Evolutionary conservation across 1,284 basidiomycete genomes (phyloP).

Genomic region (Sporisorium exsertum): DNA sequence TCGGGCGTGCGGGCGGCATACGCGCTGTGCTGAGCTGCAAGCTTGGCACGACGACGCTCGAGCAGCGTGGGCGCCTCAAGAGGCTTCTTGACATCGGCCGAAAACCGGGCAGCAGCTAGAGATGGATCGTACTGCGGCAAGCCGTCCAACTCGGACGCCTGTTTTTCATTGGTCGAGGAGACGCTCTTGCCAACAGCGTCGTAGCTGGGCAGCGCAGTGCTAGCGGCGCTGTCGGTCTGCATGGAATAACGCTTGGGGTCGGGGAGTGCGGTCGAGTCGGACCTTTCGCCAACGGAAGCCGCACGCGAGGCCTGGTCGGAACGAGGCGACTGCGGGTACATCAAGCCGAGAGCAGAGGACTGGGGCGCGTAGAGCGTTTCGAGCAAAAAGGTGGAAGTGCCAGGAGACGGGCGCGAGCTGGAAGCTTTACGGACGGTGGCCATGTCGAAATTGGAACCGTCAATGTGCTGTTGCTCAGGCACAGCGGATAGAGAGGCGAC

Average conservation of each 20-base stretch:
- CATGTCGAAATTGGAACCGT: slow-evolving; percentile 37
- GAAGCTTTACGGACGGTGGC: slow-evolving; percentile 19
- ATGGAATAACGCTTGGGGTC: slow-evolving; percentile 41
- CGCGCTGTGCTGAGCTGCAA: slow-evolving; percentile 45
- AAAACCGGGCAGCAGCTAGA: not conserved
- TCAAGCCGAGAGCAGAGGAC: slow-evolving; percentile 5
- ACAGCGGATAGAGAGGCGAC: slow-evolving; percentile 1
- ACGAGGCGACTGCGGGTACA: slow-evolving; percentile 26
- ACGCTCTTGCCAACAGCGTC: slow-evolving; percentile 6
- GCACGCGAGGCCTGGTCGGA: slow-evolving; percentile 38
- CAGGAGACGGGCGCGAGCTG: slow-evolving; percentile 1
- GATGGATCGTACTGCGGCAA: slow-evolving; percentile 25
- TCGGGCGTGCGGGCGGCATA: slow-evolving; percentile 50
- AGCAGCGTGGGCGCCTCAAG: slow-evolving; percentile 33
- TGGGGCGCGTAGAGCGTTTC: slow-evolving; percentile 24
- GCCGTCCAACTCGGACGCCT: slow-evolving; percentile 3
- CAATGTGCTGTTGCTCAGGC: slow-evolving; percentile 31
- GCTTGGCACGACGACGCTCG: slow-evolving; percentile 48
- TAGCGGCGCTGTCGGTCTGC: slow-evolving; percentile 39
- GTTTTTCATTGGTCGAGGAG: slow-evolving; percentile 1
- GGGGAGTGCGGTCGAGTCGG: slow-evolving; percentile 33
- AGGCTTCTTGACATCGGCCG: slow-evolving; percentile 20
- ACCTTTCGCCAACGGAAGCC: slow-evolving; percentile 29
- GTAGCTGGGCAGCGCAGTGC: slow-evolving; percentile 38
- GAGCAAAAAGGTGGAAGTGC: slow-evolving; percentile 13